phyloP scores from a whole-genome alignment of 1,139 yeast genomes.

The Taiozyma sp. region DNA sequence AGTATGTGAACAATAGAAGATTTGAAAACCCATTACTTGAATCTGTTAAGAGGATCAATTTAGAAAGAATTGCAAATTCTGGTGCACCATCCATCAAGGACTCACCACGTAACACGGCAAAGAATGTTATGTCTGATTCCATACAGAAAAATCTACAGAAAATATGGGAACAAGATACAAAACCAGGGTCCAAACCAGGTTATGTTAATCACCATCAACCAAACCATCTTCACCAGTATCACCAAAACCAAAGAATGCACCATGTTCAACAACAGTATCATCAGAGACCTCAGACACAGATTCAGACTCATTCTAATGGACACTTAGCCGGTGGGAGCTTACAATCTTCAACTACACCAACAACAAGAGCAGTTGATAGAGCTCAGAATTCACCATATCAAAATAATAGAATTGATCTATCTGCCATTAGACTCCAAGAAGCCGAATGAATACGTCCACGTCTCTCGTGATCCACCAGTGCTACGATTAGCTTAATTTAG shows the following conservation, averaged over 20 bases:
- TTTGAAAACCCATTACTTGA: constrained; percentile 66
- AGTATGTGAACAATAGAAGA: constrained; percentile 65
- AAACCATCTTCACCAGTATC: constrained; percentile 4
- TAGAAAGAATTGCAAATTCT: background rate
- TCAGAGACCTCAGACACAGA: constrained; percentile 6
- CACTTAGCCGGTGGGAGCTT: constrained; percentile 1
- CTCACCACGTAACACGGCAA: background rate
- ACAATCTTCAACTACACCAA: constrained; percentile 19
- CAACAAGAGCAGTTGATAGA: constrained; percentile 20
- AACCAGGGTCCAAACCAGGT: background rate
- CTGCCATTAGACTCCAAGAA: constrained; percentile 17
- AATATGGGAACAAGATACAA: constrained; percentile 20
- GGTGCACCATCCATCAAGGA: background rate
- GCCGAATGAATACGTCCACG: constrained; percentile 14
- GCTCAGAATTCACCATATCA: constrained; percentile 17
- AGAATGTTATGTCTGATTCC: constrained; percentile 10
- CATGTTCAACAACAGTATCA: constrained; percentile 6
- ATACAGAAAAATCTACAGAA: constrained; percentile 19
- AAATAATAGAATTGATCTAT: constrained; percentile 22
- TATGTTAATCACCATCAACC: constrained; percentile 6
- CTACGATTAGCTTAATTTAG: background rate
- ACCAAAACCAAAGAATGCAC: background rate
- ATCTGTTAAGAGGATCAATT: constrained; percentile 43
- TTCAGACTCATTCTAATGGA: constrained; percentile 4
- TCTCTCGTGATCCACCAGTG: constrained; percentile 3